Percentiles rank a stretch among this genome's conserved stretches.
Conservation (phyloP, 108 stramenopile genomes). For the Pseudonitzschia multiseries region DNA sequence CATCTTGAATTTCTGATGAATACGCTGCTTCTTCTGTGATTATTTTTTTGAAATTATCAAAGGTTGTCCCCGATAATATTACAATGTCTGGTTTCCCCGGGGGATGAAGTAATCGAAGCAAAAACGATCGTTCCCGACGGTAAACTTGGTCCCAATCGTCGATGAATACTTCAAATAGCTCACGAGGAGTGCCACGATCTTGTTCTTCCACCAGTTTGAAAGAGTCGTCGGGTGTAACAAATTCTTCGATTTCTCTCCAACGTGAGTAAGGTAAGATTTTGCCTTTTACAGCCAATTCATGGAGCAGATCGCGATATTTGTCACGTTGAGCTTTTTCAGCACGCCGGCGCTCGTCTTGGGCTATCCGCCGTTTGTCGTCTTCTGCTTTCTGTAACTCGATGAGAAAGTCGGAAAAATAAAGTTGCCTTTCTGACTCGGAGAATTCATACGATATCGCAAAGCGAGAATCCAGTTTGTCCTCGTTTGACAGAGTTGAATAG, state of each 20-base stretch:
- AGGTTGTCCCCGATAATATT: conserved; percentile 32
- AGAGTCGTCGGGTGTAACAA: conserved; percentile 40
- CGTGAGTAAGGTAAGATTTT: conserved; percentile 54
- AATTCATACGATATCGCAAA: conserved; percentile 52
- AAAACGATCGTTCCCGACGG: conserved; percentile 52
- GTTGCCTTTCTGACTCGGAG: conserved; percentile 66
- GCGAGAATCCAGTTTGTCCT: conserved; percentile 50
- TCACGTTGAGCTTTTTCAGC: conserved; percentile 84
- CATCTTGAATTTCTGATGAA: conserved; percentile 48
- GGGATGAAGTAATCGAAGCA: conserved; percentile 41
- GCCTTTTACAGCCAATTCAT: conserved; percentile 51
- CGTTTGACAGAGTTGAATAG: conserved; percentile 43
- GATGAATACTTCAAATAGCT: conserved; percentile 78
- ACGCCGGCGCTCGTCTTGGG: conserved; percentile 68
- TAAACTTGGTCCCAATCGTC: conserved; percentile 73
- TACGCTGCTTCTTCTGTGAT: conserved; percentile 53
- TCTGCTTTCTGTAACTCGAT: conserved; percentile 70
- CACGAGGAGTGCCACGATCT: conserved; percentile 63
- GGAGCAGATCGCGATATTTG: conserved; percentile 46
- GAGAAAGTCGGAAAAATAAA: conserved; percentile 79
- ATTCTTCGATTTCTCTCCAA: conserved; percentile 59
- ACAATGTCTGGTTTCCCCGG: conserved; percentile 22
- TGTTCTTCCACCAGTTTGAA: conserved; percentile 59
- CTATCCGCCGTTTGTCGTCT: conserved; percentile 78
- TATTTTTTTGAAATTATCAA: conserved; percentile 56